Percentiles rank a stretch among this genome's conserved stretches.
phyloP scores from a whole-genome alignment of 306 rosid genomes.

The Lotus japonicus region DNA sequence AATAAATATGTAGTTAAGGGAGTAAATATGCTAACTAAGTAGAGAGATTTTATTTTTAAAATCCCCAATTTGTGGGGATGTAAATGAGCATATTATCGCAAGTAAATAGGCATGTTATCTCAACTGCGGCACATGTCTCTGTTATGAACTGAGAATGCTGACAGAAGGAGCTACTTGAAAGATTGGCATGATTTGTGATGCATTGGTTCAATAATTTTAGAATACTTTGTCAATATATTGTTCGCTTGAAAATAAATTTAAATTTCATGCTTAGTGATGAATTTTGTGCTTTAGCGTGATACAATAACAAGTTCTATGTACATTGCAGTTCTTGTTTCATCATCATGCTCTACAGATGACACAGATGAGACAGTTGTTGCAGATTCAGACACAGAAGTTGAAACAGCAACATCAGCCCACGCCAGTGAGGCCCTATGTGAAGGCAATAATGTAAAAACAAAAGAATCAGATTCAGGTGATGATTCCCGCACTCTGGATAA shows the following conservation, averaged over 20 bases:
- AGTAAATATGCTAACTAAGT: conserved; percentile 7
- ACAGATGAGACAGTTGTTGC: conserved; percentile 83
- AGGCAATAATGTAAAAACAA: conserved; percentile 17
- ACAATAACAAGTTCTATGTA: conserved; percentile 10
- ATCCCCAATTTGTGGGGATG: not conserved
- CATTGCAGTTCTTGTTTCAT: conserved; percentile 71
- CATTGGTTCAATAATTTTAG: conserved; percentile 7
- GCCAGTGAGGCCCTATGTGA: conserved; percentile 25
- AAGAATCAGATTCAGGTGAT: conserved; percentile 17
- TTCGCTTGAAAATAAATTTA: not conserved
- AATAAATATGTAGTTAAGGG: too few species aligned
- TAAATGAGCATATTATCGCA: not conserved
- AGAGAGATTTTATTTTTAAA: not conserved
- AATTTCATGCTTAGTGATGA: not conserved
- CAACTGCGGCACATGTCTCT: not conserved
- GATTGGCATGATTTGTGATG: conserved; percentile 2
- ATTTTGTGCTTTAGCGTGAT: not conserved
- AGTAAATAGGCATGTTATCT: not conserved
- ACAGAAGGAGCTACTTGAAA: not conserved
- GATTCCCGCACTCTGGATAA: conserved; percentile 10
- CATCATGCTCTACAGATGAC: conserved; percentile 87
- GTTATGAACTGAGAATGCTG: not conserved
- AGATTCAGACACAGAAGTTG: conserved; percentile 76
- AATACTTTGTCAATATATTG: not conserved
- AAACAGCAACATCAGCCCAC: conserved; percentile 50